A percentile compares a stretch with the other conserved stretches of the same genome.
phyloP scores from a whole-genome alignment of 768 basidiomycete genomes.

The Sporobolomyces roseus region DNA sequence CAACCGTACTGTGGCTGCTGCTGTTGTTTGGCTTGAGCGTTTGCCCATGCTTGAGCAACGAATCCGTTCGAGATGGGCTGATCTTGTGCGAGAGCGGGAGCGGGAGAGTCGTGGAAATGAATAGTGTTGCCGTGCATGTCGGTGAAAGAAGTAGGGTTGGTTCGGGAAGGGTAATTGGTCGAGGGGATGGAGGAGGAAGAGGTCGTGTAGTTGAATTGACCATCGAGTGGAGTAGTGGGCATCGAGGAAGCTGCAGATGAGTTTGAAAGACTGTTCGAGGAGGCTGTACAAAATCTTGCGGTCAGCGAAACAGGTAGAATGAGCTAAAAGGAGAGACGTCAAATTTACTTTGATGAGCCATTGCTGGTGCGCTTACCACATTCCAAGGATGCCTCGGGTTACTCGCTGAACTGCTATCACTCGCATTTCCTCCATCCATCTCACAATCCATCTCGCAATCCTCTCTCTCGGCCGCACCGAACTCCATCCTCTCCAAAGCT shows the following conservation, averaged over 20 bases:
- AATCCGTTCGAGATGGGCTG: background rate
- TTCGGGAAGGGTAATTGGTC: conserved; percentile 15
- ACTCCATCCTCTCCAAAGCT: conserved; percentile 16
- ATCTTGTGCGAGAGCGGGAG: conserved; percentile 9
- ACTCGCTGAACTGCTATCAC: background rate
- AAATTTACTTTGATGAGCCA: conserved; percentile 19
- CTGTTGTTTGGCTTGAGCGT: conserved; percentile 7
- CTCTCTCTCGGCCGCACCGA: conserved; percentile 8
- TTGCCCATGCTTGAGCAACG: background rate
- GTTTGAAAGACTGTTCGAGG: background rate
- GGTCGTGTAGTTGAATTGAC: conserved; percentile 17
- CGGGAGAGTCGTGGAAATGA: conserved; percentile 18
- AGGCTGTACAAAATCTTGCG: conserved; percentile 8
- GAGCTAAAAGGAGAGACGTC: too few relatives aligned
- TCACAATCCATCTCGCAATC: conserved; percentile 29
- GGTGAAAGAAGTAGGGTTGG: conserved; percentile 35
- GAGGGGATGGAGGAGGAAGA: too few relatives aligned
- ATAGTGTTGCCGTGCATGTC: conserved; percentile 34
- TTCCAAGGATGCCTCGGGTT: conserved; percentile 34
- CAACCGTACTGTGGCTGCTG: conserved; percentile 19
- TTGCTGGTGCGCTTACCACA: background rate
- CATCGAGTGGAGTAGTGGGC: conserved; percentile 29
- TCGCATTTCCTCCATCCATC: conserved; percentile 7
- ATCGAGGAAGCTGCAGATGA: conserved; percentile 24
- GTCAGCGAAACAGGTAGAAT: background rate